These are phyloP conservation scores for Pseudopithomyces chartarum DNA, from an alignment of 2,329 filamentous ascomycete genomes.

Conservation along the genomic window DNA sequence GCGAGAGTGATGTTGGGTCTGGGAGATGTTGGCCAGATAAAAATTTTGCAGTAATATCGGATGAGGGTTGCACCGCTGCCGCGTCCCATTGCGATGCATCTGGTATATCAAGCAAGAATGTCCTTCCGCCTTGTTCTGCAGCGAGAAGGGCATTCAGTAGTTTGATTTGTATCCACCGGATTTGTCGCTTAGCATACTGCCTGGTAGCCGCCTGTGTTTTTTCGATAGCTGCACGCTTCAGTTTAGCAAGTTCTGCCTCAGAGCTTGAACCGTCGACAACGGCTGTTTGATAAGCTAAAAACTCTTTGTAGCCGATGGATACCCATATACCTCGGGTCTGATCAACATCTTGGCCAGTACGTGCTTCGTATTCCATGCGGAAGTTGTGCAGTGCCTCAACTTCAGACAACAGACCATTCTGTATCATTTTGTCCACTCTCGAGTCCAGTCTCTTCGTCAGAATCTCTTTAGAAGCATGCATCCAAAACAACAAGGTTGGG, in stretches of 20 bases:
- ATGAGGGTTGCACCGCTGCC: conserved; percentile 69
- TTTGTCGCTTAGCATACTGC: conserved; percentile 84
- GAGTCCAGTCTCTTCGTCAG: conserved; percentile 73
- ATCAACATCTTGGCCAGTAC: conserved; percentile 64
- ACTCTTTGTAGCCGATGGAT: conserved; percentile 94
- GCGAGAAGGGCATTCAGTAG: conserved; percentile 71
- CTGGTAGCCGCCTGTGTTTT: conserved; percentile 81
- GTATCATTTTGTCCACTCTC: conserved; percentile 84
- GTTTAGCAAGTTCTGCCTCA: conserved; percentile 54
- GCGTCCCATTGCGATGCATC: conserved; percentile 65
- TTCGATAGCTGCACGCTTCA: conserved; percentile 68
- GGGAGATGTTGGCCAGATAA: conserved; percentile 61
- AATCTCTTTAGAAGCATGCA: conserved; percentile 72
- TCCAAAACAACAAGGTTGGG: conserved; percentile 79
- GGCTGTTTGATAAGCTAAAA: conserved; percentile 69
- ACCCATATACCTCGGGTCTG: conserved; percentile 88
- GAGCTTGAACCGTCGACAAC: conserved; percentile 31
- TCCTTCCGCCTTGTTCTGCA: conserved; percentile 56
- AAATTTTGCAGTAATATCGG: conserved; percentile 66
- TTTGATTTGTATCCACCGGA: conserved; percentile 86
- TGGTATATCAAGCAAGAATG: conserved; percentile 84
- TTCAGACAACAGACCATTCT: conserved; percentile 67
- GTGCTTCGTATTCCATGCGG: conserved; percentile 49
- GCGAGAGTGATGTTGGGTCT: conserved; percentile 59
- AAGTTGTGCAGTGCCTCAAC: conserved; percentile 60